Conservation (phyloP, 495 filamentous ascomycete species). For the Penicillium atrosanguineum region DNA sequence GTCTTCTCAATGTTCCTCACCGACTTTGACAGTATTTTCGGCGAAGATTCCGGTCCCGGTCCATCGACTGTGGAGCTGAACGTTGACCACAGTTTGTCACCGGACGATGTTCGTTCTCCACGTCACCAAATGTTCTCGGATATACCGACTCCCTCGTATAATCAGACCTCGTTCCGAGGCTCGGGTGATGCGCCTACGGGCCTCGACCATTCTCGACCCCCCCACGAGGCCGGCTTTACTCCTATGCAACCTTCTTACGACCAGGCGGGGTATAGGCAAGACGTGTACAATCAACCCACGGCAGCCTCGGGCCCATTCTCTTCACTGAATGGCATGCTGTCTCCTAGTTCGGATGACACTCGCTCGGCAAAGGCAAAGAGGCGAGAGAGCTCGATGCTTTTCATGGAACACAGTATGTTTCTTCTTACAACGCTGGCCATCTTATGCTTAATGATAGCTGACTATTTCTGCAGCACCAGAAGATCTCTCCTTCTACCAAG, state of each 20-base stretch:
- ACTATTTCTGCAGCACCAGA: not conserved
- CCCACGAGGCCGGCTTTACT: conserved; percentile 58
- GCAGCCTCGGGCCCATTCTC: conserved; percentile 31
- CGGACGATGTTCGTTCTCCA: conserved; percentile 64
- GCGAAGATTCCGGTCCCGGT: conserved; percentile 35
- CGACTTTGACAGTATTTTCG: conserved; percentile 85
- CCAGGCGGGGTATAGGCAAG: conserved; percentile 20
- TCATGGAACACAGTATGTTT: conserved; percentile 41
- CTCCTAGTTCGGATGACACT: conserved; percentile 34
- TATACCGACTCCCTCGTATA: conserved; percentile 62
- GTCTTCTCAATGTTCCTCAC: conserved; percentile 92
- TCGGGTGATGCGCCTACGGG: conserved; percentile 21
- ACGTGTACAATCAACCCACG: conserved; percentile 26
- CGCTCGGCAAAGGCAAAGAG: conserved; percentile 50
- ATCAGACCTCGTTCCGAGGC: conserved; percentile 56
- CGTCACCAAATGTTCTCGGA: conserved; percentile 69
- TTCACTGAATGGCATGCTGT: conserved; percentile 42
- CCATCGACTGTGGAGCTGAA: conserved; percentile 39
- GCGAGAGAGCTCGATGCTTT: conserved; percentile 58
- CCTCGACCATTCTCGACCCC: conserved; percentile 25
- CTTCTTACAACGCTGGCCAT: conserved; percentile 5
- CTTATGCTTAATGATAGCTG: not conserved
- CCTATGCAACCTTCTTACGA: conserved; percentile 63
- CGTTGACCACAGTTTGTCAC: conserved; percentile 42
- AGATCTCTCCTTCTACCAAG: conserved; percentile 16